Evolutionary conservation across 2,329 filamentous ascomycete species (phyloP), one percentile per base, ranked within the genome.

Genomic region (Hyphodiscus sp.): DNA sequence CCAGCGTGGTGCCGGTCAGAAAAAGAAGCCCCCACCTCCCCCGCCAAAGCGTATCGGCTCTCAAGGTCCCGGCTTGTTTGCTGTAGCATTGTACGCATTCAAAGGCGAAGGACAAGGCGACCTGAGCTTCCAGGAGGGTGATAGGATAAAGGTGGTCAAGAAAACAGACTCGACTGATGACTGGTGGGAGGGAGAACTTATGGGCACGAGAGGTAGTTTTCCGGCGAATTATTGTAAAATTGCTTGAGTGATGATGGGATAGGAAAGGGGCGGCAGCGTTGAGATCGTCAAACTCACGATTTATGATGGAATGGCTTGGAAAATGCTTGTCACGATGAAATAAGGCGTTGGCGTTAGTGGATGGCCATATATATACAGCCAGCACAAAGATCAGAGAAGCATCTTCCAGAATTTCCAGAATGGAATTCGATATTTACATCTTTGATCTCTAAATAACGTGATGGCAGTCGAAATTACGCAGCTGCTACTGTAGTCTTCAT

Each of bases 151-250:
- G 45, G 84, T 95, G 2, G 66, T 91, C 30, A 88, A 88, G 73
- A 89, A 86, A 73, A 94, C 89, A 2, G 79, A 82, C 7, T 90
- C 85, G 57, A 85, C 82, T 20, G 86, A 94, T 70, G 89, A 94
- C 67, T 95, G 89, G 89, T 95, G 89, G 89, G 81, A 89, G 57
- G 89, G 89, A 13, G 88, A 94, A 69, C 59, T 91, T 15, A 74
- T 75, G 42, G 89, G 89, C 0, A 68, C 74, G 23, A 79, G 76
- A 65, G 89, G 89, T 2, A 83, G 76, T 60, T 95, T 95, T 67
- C 89, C 89, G 1, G 89, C 89, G 7, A 95, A 95, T 69, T 95
- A 95, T 70, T 89, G 86, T 65, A 78, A 78, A 62, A 51, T 61
- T 47, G 33, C 54, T 45, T 65, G 38, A 59, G 23, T 20, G 8